Percentiles rank a stretch among this genome's conserved stretches.
Conservation (phyloP, 306 rosid species). For the Potentilla sterilis region DNA sequence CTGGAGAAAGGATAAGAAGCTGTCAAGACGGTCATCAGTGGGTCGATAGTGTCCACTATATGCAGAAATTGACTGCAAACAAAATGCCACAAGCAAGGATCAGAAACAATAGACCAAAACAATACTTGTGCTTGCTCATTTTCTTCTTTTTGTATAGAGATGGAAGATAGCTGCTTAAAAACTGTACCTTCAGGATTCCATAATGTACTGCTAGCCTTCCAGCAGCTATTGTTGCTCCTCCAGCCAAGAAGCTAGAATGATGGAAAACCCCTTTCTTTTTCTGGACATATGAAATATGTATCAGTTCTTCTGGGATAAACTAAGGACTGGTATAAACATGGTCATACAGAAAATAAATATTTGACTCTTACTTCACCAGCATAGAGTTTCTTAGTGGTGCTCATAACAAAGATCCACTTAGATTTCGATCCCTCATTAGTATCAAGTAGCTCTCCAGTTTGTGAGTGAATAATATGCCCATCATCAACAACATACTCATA, state of each 20-base stretch:
- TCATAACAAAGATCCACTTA: constrained; percentile 94
- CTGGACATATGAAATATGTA: constrained; percentile 35
- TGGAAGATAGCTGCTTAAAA: not conserved
- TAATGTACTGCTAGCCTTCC: constrained; percentile 73
- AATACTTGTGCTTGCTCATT: not conserved
- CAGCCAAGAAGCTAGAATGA: constrained; percentile 93
- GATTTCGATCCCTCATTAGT: constrained; percentile 45
- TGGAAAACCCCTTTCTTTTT: constrained; percentile 84
- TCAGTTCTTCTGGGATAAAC: constrained; percentile 14
- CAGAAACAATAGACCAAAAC: constrained; percentile 18
- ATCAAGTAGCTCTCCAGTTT: constrained; percentile 58
- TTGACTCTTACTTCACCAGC: constrained; percentile 70
- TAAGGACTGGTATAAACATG: not conserved
- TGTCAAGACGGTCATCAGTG: constrained; percentile 59
- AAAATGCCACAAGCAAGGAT: constrained; percentile 28
- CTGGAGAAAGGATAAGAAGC: constrained; percentile 60
- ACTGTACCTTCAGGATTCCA: constrained; percentile 73
- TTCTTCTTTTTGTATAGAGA: not conserved
- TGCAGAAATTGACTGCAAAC: constrained; percentile 76
- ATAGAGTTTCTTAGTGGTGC: constrained; percentile 81
- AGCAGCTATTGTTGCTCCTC: constrained; percentile 84
- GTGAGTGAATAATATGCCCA: constrained; percentile 58
- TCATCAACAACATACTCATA: constrained; percentile 58
- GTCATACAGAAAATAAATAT: constrained; percentile 1
- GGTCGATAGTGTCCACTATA: constrained; percentile 99